Percentiles rank a stretch among this genome's conserved stretches.
These are phyloP conservation scores for Penicillium silybi DNA, from an alignment of 495 filamentous ascomycete species.

Conservation along the genomic window DNA sequence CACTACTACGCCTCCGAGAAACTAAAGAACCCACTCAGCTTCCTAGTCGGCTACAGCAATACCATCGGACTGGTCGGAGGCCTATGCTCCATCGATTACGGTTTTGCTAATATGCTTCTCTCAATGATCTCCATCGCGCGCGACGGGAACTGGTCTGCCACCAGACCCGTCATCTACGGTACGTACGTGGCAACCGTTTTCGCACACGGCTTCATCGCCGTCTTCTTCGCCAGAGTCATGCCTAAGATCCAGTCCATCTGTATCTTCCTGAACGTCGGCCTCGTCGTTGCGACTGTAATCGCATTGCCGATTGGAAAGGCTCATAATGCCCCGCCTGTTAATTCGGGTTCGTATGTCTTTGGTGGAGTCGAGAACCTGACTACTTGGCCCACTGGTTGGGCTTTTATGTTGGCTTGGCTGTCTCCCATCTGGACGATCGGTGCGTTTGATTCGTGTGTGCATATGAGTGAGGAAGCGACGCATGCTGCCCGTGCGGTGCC, in stretches of 20 bases:
- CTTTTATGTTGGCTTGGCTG: conserved; percentile 64
- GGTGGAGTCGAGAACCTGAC: conserved; percentile 50
- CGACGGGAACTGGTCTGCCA: conserved; percentile 60
- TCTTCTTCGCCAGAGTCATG: conserved; percentile 56
- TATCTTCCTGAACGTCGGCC: conserved; percentile 58
- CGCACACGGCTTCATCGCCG: conserved; percentile 56
- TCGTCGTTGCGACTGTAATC: conserved; percentile 62
- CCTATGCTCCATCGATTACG: conserved; percentile 57
- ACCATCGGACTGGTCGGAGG: conserved; percentile 64
- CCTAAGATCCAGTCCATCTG: conserved; percentile 61
- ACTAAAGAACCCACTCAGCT: conserved; percentile 60
- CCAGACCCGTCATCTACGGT: conserved; percentile 56
- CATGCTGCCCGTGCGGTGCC: conserved; percentile 62
- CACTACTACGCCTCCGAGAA: conserved; percentile 60
- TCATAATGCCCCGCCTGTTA: conserved; percentile 27
- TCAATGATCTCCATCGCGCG: conserved; percentile 57
- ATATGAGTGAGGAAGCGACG: conserved; percentile 62
- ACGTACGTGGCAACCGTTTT: conserved; percentile 58
- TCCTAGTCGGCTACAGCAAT: conserved; percentile 70
- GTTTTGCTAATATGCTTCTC: conserved; percentile 50
- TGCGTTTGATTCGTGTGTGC: conserved; percentile 50
- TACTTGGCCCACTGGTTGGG: conserved; percentile 57
- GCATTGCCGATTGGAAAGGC: conserved; percentile 58
- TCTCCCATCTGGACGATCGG: conserved; percentile 67
- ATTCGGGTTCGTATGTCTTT: conserved; percentile 38